Base-by-base conservation (phyloP, 2,329 filamentous ascomycete genomes). In the Apiospora kogelbergensis region DNA sequence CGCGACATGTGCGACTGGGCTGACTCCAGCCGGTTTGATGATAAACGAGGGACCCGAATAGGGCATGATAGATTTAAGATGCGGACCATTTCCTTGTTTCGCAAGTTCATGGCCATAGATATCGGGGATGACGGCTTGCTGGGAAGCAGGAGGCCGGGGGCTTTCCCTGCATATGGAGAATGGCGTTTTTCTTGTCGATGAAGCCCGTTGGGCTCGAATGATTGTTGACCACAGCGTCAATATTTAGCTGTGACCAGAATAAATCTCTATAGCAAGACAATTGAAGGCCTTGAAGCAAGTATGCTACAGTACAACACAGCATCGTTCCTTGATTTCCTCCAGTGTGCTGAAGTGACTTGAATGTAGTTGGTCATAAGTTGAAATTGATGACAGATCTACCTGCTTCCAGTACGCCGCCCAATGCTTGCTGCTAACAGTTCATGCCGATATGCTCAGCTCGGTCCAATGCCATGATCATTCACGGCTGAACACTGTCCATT, bases 401-500 rank as follows among this genome's bases (percentile, higher is more conserved):
- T 40, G 45, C 66, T 33, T 53, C 40, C 42, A 24, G 20, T 67
- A 69, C 68, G 68, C 68, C 68, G 33, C 24, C 63, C 41, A 63
- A 69, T 69, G 68, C 68, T 37, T 60, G 30, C 53, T 60, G 9
- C 17, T 60, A 15, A 63, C 30, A 40, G 42, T 22, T 6, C 17
- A 24, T 22, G 20, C 1, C 24, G 13, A 53, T 6, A 45, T n/a
- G 17, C 42, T 45, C 17, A 5, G 17, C 42, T 3, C 5, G 2
- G 20, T 2, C 22, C 1, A 41, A 15, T 13, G 13, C 17, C 24
- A 24, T 15, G n/a, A 1, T 7, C 6, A 57, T 26, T 22, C 4
- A 22, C n/a, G 33, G 4, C 20, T 3, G n/a, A 6, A n/a, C 42
- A 6, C n/a, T n/a, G 2, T 15, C 42, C n/a, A 45, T 7, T n/a